These are phyloP conservation scores for Candida suzukii DNA, from an alignment of 805 yeast genomes.

Conservation along the genomic window DNA sequence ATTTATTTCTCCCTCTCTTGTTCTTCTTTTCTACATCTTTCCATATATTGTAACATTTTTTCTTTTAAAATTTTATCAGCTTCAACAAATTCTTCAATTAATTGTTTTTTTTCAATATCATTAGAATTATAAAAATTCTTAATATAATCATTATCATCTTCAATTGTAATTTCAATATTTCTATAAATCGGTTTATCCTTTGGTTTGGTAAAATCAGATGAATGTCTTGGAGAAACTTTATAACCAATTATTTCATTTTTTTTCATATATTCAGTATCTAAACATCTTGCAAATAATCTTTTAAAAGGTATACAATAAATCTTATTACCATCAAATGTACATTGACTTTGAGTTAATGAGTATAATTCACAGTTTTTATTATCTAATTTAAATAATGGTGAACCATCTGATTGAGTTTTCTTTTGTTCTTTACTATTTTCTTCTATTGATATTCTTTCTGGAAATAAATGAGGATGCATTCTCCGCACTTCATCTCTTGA, in stretches of 20 bases:
- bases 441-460: constrained; percentile 10
- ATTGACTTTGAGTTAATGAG: constrained; percentile 39
- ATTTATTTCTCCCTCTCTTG: not conserved
- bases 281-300: constrained; percentile 38
- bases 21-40: constrained; percentile 6
- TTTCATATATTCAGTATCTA: constrained; percentile 15
- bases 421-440: constrained; percentile 4
- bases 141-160: constrained; percentile 25
- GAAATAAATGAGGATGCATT: constrained; percentile 18
- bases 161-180: constrained; percentile 32
- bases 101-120: constrained; percentile 2
- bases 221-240: constrained; percentile 19
- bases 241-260: constrained; percentile 21
- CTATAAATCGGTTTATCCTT: constrained; percentile 11
- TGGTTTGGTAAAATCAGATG: constrained; percentile 5
- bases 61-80: constrained; percentile 24
- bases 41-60: constrained; percentile 22
- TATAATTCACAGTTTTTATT: constrained; percentile 21
- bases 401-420: not conserved
- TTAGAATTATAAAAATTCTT: constrained; percentile 5
- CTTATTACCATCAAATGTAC: constrained; percentile 36
- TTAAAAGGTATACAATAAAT: constrained; percentile 42
- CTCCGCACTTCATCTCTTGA: constrained; percentile 27
- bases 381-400: constrained; percentile 1
- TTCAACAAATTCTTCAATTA: constrained; percentile 20